phyloP scores from a whole-genome alignment of 2,329 filamentous ascomycete species.

The Alternaria brassicae region DNA sequence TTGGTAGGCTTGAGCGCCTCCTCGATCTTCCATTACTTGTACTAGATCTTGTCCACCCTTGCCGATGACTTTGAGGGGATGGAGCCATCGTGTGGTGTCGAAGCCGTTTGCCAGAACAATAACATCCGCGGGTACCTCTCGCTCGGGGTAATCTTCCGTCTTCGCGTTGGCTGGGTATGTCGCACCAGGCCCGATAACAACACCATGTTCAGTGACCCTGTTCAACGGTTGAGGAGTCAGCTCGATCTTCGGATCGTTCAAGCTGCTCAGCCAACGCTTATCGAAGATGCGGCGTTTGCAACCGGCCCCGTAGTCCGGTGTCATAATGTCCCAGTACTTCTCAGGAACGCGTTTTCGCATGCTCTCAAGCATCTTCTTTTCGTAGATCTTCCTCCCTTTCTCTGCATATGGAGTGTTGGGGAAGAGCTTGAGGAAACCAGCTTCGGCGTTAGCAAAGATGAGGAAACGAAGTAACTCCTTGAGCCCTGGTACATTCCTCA shows the following conservation, averaged over 20 bases:
- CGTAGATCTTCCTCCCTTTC: constrained; percentile 49
- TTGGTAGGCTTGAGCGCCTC: constrained; percentile 69
- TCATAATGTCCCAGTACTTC: constrained; percentile 67
- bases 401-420: constrained; percentile 50
- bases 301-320: constrained; percentile 67
- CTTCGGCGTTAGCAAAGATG: constrained; percentile 54
- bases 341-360: constrained; percentile 61
- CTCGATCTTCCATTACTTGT: constrained; percentile 64
- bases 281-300: constrained; percentile 71
- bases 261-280: constrained; percentile 60
- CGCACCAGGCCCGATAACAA: constrained; percentile 60
- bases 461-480: constrained; percentile 55
- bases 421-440: constrained; percentile 59
- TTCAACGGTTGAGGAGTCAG: constrained; percentile 61
- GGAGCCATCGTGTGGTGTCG: constrained; percentile 62
- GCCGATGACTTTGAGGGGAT: constrained; percentile 62
- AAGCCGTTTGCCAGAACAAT: constrained; percentile 70
- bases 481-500: constrained; percentile 60
- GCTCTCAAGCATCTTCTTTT: constrained; percentile 54
- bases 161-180: constrained; percentile 54
- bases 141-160: constrained; percentile 39
- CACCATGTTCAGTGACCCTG: constrained; percentile 57
- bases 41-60: constrained; percentile 58
- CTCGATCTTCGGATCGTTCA: constrained; percentile 62
- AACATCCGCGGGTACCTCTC: constrained; percentile 63